Base-by-base conservation (phyloP, 768 basidiomycete genomes). In the Lentinus tigrinus region DNA sequence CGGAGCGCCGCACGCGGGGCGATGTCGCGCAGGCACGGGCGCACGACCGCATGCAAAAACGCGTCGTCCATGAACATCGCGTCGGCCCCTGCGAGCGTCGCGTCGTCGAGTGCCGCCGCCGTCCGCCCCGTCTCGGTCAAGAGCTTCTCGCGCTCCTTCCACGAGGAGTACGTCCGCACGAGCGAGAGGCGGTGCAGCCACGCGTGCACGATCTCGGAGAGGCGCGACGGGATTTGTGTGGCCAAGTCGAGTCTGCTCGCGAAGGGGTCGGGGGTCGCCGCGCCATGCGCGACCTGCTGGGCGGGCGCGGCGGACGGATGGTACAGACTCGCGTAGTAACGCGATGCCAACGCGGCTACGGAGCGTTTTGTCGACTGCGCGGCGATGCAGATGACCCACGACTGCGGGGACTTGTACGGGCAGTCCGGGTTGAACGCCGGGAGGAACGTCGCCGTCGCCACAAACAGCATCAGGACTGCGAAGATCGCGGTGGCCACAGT, bases 351-450 rank as follows among this genome's bases (percentile, higher is more conserved):
- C 4, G 54, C 38, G 9, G 5, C 44, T 6, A 47, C 13, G 27
- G 43, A 31, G 26, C 52, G 50, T 24, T 58, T 58, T 9, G 34
- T 27, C 0, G 53, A 44, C 36, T 58, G 61, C 16, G 52, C 23
- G 14, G 50, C 11, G 3, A 54, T 27, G 36, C 59, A 62, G 4
- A 59, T 37, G 24, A 56, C 50, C 60, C 60, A 62, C 2, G 60
- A 56, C 14, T 62, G 60, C 3, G 60, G 61, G 16, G 60, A 60
- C 21, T 56, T 53, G 58, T 65, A 62, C 13, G 60, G 57, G 28
- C 61, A 65, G 40, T 57, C 58, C 1, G 57, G 36, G n/a, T 36
- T 47, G 24, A 57, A n/a, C 11, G 54, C 39, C 24, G 60, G 63
- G 26, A 59, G 27, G 19, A 60, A 4, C 10, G 19, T 46, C 11